Conservation (phyloP, 202 grass and related monocot species). For the Hordeum pubiflorum region DNA sequence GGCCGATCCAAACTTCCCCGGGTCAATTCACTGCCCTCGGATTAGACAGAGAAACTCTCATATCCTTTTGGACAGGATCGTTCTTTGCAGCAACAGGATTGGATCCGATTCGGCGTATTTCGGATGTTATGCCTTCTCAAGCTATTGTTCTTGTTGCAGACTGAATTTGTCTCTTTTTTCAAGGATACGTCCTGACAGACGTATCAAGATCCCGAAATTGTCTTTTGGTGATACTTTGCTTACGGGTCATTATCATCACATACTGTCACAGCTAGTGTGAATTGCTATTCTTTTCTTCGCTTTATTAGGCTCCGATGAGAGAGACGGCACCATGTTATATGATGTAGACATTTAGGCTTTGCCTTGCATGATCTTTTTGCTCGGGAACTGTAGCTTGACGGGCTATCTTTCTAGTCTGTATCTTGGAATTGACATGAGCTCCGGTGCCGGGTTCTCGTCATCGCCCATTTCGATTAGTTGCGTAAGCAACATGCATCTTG, state of each 20-base stretch:
- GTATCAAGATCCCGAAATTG: not conserved
- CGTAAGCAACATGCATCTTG: not conserved
- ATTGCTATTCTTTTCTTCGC: conserved; percentile 30
- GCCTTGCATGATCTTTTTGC: conserved; percentile 13
- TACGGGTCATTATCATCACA: conserved; percentile 28
- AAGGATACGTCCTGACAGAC: no score
- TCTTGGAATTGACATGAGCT: conserved; percentile 28
- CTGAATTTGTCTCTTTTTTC: not conserved
- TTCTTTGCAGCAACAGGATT: not conserved
- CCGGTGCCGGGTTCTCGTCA: not conserved
- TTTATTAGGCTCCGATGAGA: conserved; percentile 21
- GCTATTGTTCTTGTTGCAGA: conserved; percentile 17
- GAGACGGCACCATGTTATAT: conserved; percentile 27
- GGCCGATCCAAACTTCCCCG: not conserved
- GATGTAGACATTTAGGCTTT: conserved; percentile 15
- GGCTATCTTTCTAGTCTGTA: conserved; percentile 3
- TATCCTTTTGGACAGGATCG: not conserved
- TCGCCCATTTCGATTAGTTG: not conserved
- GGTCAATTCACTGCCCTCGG: not conserved
- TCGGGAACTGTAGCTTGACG: conserved; percentile 2
- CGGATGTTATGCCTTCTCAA: not conserved
- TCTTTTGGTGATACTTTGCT: conserved; percentile 13
- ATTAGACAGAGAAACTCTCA: not conserved
- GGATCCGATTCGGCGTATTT: not conserved
- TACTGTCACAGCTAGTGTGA: conserved; percentile 18